Base-by-base conservation (phyloP, 192 early-diverging fungal genomes). In the Phlyctochytrium arcticum region DNA sequence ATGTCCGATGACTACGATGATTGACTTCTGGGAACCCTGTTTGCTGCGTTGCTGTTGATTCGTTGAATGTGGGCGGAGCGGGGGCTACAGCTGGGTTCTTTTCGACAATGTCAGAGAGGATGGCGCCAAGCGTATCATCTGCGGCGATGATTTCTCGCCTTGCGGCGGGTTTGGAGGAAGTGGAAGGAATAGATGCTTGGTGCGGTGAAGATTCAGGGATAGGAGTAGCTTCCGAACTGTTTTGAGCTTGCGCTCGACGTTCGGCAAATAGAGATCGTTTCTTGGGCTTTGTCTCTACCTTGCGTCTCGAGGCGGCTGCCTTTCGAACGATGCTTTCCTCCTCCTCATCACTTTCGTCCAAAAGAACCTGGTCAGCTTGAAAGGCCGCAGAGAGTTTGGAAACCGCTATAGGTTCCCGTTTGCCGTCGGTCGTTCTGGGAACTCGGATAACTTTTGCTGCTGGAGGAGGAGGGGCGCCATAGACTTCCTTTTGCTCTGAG, bases 231-330 rank as follows among this genome's bases (percentile, higher is more conserved):
- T 27, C 27, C 5, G 62, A 48, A n/a, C 36, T 24, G 4, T 64
- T 26, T 33, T 31, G 54, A 29, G 7, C 27, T 57, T 17, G 19
- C 0, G 64, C 64, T 36, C 65, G 21, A 21, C 65, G 37, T 31
- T 67, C 65, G 3, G 65, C 65, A 50, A 67, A 67, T n/a, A 67
- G 9, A 12, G 65, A 67, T 19, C 57, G 39, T 34, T 67, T 67
- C 24, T 58, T 67, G 17, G 8, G n/a, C 1, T 17, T 57, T n/a
- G n/a, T n/a, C n/a, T 3, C 10, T 32, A 34, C 2, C 32, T 10
- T 12, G n/a, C n/a, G 27, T 31, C 26, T 8, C n/a, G 17, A 53
- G 27, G 12, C 50, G 21, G 17, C 10, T 15, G 24, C 27, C 24
- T 26, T 53, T 53, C 15, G 27, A 1, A 23, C n/a, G 27, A 53